Evolutionary conservation across 1,284 basidiomycete genomes (phyloP).

Genomic region (Salmacisia buchloeana): DNA sequence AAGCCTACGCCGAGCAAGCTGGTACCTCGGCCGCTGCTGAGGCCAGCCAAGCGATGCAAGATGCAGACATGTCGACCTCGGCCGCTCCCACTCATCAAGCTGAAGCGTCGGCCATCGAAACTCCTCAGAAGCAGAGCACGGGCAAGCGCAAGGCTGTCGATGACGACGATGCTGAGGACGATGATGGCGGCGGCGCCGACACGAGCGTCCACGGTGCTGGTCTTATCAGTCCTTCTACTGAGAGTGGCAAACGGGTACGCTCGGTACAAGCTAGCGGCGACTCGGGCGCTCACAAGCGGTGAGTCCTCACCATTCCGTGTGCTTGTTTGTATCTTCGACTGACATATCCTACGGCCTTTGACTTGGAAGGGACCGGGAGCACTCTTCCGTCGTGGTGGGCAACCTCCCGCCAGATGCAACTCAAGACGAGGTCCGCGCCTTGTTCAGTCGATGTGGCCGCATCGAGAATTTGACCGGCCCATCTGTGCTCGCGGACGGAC

Average conservation of each 20-base stretch:
- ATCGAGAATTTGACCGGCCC: slow-evolving; percentile 40
- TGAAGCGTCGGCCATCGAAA: background rate
- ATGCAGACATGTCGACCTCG: too few species aligned
- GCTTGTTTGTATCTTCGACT: background rate
- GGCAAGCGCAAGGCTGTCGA: slow-evolving; percentile 36
- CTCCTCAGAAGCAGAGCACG: slow-evolving; percentile 9
- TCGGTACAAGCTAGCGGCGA: slow-evolving; percentile 26
- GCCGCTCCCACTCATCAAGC: too few species aligned
- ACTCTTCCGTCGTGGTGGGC: slow-evolving; percentile 81
- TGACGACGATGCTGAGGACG: background rate
- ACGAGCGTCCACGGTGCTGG: slow-evolving; percentile 9
- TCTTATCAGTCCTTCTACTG: slow-evolving; percentile 15
- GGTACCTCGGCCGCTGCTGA: slow-evolving; percentile 53
- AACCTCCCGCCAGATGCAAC: slow-evolving; percentile 61
- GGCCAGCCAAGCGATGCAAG: slow-evolving; percentile 53
- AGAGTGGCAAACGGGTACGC: background rate
- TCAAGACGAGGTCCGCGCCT: slow-evolving; percentile 63
- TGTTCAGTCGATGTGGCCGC: slow-evolving; percentile 67
- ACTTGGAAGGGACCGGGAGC: slow-evolving; percentile 73
- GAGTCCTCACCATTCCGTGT: slow-evolving; percentile 14
- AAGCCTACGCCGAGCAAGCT: slow-evolving; percentile 54
- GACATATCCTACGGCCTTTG: background rate
- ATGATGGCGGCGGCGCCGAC: slow-evolving; percentile 11
- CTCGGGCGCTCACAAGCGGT: slow-evolving; percentile 24
- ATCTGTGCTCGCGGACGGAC: slow-evolving; percentile 10